Percentiles rank a stretch among this genome's conserved stretches.
These are phyloP conservation scores for Bombardia bombarda DNA, from an alignment of 495 filamentous ascomycete species.

Conservation along the genomic window DNA sequence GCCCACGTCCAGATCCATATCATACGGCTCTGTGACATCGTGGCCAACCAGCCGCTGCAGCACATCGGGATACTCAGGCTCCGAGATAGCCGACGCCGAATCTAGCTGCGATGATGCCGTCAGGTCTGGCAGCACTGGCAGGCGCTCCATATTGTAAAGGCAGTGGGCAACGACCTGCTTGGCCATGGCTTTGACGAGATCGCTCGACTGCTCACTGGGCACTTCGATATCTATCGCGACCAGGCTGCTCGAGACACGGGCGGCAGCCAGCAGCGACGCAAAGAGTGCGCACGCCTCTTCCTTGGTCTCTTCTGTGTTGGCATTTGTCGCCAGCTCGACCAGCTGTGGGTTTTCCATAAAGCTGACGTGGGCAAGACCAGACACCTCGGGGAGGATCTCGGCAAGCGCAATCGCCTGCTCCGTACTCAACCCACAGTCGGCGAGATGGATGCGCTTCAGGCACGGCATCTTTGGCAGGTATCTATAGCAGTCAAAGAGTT, in stretches of 20 bases:
- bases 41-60: conserved; percentile 50
- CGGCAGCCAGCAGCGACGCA: conserved; percentile 83
- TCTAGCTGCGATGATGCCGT: conserved; percentile 7
- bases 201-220: conserved; percentile 66
- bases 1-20: conserved; percentile 56
- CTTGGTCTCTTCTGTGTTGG: conserved; percentile 62
- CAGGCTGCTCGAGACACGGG: conserved; percentile 72
- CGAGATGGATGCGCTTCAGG: conserved; percentile 79
- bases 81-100: conserved; percentile 7
- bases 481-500: conserved; percentile 18
- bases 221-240: conserved; percentile 90
- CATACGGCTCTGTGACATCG: conserved; percentile 50
- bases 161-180: conserved; percentile 92
- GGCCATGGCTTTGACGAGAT: conserved; percentile 86
- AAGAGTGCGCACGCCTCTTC: conserved; percentile 94
- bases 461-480: conserved; percentile 75
- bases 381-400: conserved; percentile 80
- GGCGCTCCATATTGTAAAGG: conserved; percentile 72
- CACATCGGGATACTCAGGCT: conserved; percentile 43
- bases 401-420: conserved; percentile 84
- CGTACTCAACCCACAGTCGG: conserved; percentile 76
- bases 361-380: conserved; percentile 77
- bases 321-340: conserved; percentile 49
- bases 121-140: conserved; percentile 1
- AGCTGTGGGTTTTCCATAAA: conserved; percentile 77